phyloP scores from a whole-genome alignment of 139 green algal genomes.

The Coelastrella sp. region DNA sequence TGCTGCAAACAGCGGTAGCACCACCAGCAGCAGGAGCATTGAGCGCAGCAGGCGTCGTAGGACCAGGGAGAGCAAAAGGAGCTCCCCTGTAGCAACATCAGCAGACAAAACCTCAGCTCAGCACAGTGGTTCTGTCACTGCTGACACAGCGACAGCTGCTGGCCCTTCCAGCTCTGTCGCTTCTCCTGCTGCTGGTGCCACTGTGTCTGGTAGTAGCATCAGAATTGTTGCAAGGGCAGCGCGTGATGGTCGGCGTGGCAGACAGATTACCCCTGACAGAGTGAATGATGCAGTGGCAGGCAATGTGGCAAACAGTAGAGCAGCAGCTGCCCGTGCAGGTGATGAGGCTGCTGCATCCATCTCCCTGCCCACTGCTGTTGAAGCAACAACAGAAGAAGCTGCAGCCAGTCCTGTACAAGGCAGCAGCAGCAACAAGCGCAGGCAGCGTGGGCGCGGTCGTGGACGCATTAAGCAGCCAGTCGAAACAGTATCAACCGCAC shows the following conservation, averaged over 20 bases:
- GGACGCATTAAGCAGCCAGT: not conserved
- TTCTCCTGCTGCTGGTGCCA: not conserved
- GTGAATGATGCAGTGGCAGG: no score
- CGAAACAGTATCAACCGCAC: not conserved
- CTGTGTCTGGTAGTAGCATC: no score
- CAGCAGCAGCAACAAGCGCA: no score
- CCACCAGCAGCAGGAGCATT: slow-evolving; percentile 19
- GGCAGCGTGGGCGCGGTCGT: not conserved
- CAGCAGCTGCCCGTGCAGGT: no score
- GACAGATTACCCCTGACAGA: no score
- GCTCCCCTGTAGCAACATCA: not conserved
- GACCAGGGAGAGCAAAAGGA: not conserved
- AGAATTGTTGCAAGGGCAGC: not conserved
- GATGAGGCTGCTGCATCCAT: not conserved
- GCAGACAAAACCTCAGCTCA: not conserved
- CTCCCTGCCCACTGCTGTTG: no score
- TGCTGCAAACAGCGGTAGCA: no score
- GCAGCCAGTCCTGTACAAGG: no score
- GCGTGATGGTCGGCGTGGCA: no score
- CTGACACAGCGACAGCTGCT: not conserved
- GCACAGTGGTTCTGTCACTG: not conserved
- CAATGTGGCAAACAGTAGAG: no score
- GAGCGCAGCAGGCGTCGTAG: not conserved
- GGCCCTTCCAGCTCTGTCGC: not conserved
- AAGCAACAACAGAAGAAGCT: not conserved